Percentiles rank a stretch among this genome's conserved stretches.
Evolutionary conservation across 768 basidiomycete species (phyloP).

Genomic region (Tephrocybe sp.): DNA sequence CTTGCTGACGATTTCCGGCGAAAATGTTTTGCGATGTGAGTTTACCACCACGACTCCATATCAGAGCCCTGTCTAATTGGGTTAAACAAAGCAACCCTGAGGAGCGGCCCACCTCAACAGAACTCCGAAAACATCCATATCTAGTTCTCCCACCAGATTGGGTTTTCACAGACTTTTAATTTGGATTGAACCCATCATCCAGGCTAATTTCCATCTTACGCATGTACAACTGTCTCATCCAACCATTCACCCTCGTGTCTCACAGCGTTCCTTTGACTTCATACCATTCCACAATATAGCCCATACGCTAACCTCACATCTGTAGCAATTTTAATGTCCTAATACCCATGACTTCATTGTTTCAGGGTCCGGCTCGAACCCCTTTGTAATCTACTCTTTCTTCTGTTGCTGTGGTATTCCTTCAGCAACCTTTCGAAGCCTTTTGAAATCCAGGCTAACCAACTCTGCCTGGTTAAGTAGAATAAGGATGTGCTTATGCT

Average conservation of each 20-base stretch:
- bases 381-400: constrained; percentile 9
- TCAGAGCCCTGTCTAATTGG: constrained; percentile 3
- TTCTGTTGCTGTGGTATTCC: no score
- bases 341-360: constrained; percentile 31
- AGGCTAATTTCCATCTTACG: constrained; percentile 24
- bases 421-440: no score
- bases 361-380: constrained; percentile 11
- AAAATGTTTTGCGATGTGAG: constrained; percentile 89
- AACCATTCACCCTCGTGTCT: constrained; percentile 14
- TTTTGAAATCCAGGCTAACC: no score
- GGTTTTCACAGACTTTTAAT: constrained; percentile 68
- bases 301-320: constrained; percentile 33
- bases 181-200: constrained; percentile 37
- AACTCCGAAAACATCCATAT: constrained; percentile 80
- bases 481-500: no score
- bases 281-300: constrained; percentile 30
- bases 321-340: constrained; percentile 43
- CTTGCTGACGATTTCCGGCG: constrained; percentile 84
- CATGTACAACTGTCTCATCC: constrained; percentile 26
- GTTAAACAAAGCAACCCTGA: constrained; percentile 69
- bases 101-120: constrained; percentile 76
- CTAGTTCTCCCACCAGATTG: constrained; percentile 71
- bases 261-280: constrained; percentile 20
- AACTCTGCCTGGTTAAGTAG: no score
- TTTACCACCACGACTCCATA: constrained; percentile 11